A percentile compares a stretch with the other conserved stretches of the same genome.
Evolutionary conservation across 2,329 filamentous ascomycete genomes (phyloP).

Genomic region (Aspergillaceae sp.): DNA sequence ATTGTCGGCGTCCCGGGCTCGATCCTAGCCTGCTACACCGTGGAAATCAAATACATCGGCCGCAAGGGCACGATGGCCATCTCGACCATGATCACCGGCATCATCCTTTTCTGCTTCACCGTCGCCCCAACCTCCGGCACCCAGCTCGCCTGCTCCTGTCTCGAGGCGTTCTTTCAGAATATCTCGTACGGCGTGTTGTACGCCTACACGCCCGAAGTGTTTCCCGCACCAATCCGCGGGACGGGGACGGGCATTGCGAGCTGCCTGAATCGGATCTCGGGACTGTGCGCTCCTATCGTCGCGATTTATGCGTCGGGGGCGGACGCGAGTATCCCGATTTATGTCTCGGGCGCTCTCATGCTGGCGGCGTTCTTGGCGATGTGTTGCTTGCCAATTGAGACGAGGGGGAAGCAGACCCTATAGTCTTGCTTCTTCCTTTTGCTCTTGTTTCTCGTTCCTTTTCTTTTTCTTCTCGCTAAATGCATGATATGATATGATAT

Average conservation of each 20-base stretch:
- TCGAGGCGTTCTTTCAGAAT: conserved; percentile 51
- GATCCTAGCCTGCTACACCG: conserved; percentile 63
- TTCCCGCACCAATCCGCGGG: conserved; percentile 48
- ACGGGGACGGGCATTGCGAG: conserved; percentile 45
- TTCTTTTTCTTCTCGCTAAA: not conserved
- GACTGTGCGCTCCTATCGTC: conserved; percentile 38
- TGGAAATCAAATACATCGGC: conserved; percentile 57
- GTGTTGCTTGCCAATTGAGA: conserved; percentile 40
- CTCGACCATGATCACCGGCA: conserved; percentile 43
- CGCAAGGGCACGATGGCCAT: conserved; percentile 50
- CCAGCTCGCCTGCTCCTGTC: conserved; percentile 45
- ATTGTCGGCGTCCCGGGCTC: conserved; percentile 69
- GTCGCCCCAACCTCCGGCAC: conserved; percentile 39
- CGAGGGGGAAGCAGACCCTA: conserved; percentile 35
- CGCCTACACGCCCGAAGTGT: conserved; percentile 52
- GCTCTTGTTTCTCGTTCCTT: not conserved
- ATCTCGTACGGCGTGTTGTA: conserved; percentile 51
- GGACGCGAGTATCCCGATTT: conserved; percentile 38
- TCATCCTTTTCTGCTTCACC: conserved; percentile 50
- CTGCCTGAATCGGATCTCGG: conserved; percentile 38
- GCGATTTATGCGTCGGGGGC: conserved; percentile 32
- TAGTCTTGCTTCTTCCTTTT: conserved; percentile 11
- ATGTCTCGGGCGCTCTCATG: conserved; percentile 37
- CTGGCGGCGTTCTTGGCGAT: conserved; percentile 39
- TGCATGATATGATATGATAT: too few relatives aligned